phyloP scores from a whole-genome alignment of 2,329 filamentous ascomycete genomes.

The Cyphellophora attinorum region DNA sequence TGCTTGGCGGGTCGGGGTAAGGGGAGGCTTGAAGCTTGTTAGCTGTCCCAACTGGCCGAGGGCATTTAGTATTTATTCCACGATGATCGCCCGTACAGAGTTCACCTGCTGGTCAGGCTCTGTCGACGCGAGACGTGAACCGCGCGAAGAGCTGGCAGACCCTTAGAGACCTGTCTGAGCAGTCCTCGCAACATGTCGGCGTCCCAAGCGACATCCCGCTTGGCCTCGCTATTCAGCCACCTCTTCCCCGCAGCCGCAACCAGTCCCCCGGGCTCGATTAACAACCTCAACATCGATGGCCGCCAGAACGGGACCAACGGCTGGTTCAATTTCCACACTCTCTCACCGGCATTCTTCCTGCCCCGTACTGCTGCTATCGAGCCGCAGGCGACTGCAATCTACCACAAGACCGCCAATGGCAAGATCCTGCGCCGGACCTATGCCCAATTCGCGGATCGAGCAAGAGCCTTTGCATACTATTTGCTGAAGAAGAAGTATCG shows the following conservation, averaged over 20 bases:
- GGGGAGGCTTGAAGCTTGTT: too few species aligned
- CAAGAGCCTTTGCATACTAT: slow-evolving; percentile 80
- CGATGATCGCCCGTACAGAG: too few species aligned
- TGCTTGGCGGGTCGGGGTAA: too few species aligned
- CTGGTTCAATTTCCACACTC: slow-evolving; percentile 55
- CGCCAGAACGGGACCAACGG: slow-evolving; percentile 35
- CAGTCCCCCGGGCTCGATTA: slow-evolving; percentile 12
- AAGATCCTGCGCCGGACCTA: slow-evolving; percentile 68
- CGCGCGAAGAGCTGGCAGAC: too few species aligned
- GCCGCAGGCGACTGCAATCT: slow-evolving; percentile 73
- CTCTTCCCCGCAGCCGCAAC: slow-evolving; percentile 25
- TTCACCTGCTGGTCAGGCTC: too few species aligned
- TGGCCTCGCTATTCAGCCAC: slow-evolving; percentile 44
- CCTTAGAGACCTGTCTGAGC: too few species aligned
- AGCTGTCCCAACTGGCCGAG: too few species aligned
- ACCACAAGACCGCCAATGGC: slow-evolving; percentile 73
- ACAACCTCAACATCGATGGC: slow-evolving; percentile 28
- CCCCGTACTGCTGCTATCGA: slow-evolving; percentile 81
- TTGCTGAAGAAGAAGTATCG: slow-evolving; percentile 63
- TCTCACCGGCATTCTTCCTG: slow-evolving; percentile 81
- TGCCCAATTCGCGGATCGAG: slow-evolving; percentile 71
- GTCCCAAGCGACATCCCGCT: slow-evolving; percentile 44
- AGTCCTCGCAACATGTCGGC: too few species aligned
- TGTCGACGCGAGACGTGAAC: too few species aligned
- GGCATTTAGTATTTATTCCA: too few species aligned